These are phyloP conservation scores for Corinectria fuckeliana DNA, from an alignment of 2,329 filamentous ascomycete species.

Conservation along the genomic window DNA sequence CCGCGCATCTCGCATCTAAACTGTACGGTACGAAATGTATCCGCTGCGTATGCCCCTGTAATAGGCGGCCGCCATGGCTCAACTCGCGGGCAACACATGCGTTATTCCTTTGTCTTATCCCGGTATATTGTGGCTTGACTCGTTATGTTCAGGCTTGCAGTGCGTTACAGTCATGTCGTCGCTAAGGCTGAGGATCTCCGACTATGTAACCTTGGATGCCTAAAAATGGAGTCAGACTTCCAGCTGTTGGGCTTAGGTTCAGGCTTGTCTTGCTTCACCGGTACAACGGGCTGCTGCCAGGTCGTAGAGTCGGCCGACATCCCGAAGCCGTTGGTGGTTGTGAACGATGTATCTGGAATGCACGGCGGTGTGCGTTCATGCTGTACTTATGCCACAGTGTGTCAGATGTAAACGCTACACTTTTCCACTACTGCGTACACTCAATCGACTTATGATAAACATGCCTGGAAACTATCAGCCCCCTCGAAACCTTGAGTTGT, in stretches of 20 bases:
- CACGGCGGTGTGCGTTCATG: neutral
- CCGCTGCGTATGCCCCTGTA: too few species aligned
- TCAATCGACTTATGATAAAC: too few species aligned
- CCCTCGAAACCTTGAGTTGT: too few species aligned
- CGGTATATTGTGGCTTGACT: neutral
- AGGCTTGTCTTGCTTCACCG: slow-evolving; percentile 2
- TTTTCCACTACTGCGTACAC: too few species aligned
- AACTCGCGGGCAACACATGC: neutral
- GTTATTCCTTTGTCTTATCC: neutral
- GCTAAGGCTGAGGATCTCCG: neutral
- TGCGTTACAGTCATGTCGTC: neutral
- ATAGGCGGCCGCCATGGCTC: too few species aligned
- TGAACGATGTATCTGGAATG: slow-evolving; percentile 17
- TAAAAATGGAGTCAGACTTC: neutral
- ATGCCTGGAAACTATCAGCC: too few species aligned
- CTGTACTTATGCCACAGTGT: neutral
- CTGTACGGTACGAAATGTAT: too few species aligned
- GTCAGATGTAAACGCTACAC: too few species aligned
- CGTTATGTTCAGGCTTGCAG: neutral
- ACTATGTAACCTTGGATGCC: neutral
- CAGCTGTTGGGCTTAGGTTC: slow-evolving; percentile 8
- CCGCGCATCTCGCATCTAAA: too few species aligned
- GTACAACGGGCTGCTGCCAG: neutral
- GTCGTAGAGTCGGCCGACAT: slow-evolving; percentile 4
- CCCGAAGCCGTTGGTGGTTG: slow-evolving; percentile 5